Conservation (phyloP, 768 basidiomycete genomes). For the Boletus eberwhitei region DNA sequence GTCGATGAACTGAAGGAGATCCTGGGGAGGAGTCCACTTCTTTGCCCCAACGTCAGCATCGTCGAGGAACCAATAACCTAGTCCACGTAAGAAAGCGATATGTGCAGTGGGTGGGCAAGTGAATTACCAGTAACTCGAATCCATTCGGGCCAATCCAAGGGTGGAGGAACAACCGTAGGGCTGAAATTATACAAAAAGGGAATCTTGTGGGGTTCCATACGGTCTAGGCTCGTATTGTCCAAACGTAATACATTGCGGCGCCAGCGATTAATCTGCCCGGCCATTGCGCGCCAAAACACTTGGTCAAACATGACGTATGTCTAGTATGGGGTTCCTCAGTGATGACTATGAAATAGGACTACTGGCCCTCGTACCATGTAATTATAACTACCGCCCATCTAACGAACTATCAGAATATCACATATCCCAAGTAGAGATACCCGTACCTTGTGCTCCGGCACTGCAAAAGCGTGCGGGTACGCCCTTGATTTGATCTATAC, state of each 20-base stretch:
- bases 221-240: constrained; percentile 82
- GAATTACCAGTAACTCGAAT: constrained; percentile 81
- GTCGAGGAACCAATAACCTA: constrained; percentile 97
- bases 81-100: constrained; percentile 4
- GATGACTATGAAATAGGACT: neutral
- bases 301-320: constrained; percentile 97
- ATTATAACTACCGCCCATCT: constrained; percentile 97
- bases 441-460: constrained; percentile 86
- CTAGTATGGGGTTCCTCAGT: constrained; percentile 34
- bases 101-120: constrained; percentile 2
- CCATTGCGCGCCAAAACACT: constrained; percentile 93
- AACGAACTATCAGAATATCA: constrained; percentile 16
- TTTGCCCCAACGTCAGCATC: constrained; percentile 85
- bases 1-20: constrained; percentile 80
- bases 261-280: constrained; percentile 95
- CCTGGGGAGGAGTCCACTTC: constrained; percentile 86
- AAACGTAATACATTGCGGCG: constrained; percentile 73
- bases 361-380: constrained; percentile 75
- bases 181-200: constrained; percentile 99
- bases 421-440: neutral
- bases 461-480: constrained; percentile 97
- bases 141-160: constrained; percentile 99
- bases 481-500: constrained; percentile 46
- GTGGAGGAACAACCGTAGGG: constrained; percentile 84
- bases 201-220: constrained; percentile 96